Conservation (phyloP, 768 basidiomycete species). For the Trametes punicea region DNA sequence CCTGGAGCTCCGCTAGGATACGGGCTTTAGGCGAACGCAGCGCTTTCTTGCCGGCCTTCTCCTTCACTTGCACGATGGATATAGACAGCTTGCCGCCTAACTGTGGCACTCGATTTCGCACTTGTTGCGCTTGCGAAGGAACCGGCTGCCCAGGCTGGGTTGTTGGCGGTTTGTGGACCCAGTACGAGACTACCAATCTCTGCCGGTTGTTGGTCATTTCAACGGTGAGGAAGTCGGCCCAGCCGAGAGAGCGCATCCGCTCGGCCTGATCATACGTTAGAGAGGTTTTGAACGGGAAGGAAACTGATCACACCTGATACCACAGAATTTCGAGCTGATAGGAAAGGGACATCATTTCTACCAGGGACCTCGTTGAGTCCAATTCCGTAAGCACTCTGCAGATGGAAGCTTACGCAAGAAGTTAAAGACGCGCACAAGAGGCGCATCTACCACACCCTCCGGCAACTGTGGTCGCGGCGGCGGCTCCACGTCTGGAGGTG, state of each 20-base stretch:
- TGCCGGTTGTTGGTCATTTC: slow-evolving; percentile 68
- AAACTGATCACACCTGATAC: slow-evolving; percentile 51
- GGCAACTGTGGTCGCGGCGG: slow-evolving; percentile 52
- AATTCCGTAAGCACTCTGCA: slow-evolving; percentile 1
- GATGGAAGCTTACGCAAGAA: slow-evolving; percentile 70
- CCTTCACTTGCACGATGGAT: slow-evolving; percentile 56
- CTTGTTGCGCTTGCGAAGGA: slow-evolving; percentile 21
- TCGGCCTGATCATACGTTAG: slow-evolving; percentile 43
- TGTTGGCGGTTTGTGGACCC: slow-evolving; percentile 54
- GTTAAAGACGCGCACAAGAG: slow-evolving; percentile 82
- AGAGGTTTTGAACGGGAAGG: not conserved
- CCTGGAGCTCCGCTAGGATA: slow-evolving; percentile 60
- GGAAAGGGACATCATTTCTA: slow-evolving; percentile 88
- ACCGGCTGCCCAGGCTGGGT: slow-evolving; percentile 26
- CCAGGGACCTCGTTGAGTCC: slow-evolving; percentile 5
- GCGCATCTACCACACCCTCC: slow-evolving; percentile 68
- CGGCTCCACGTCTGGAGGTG: slow-evolving; percentile 39
- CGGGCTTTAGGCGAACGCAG: slow-evolving; percentile 52
- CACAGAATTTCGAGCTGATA: slow-evolving; percentile 90
- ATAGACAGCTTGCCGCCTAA: slow-evolving; percentile 74
- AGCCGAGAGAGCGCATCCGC: slow-evolving; percentile 81
- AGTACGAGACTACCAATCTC: slow-evolving; percentile 74
- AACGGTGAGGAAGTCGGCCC: slow-evolving; percentile 73
- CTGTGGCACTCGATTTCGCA: slow-evolving; percentile 44
- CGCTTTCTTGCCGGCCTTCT: slow-evolving; percentile 41